Conservation (phyloP, 2,329 filamentous ascomycete genomes). For the Stemphylium vesicarium region DNA sequence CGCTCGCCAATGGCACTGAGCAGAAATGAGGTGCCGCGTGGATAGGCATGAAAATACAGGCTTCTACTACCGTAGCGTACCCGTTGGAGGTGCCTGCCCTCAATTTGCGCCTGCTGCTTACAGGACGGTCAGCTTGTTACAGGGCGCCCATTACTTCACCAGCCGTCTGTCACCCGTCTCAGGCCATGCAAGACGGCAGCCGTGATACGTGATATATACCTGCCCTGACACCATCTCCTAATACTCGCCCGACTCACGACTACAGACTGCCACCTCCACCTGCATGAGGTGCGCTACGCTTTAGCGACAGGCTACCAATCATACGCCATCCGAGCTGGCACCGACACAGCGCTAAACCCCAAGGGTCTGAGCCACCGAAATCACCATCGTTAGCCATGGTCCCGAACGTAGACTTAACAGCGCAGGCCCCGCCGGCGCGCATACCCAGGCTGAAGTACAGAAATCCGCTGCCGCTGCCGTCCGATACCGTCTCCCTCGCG, state of each 20-base stretch:
- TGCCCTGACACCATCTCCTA: neutral
- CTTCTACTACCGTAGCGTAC: neutral
- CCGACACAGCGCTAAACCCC: constrained; percentile 26
- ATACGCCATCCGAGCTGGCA: constrained; percentile 16
- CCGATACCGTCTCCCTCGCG: constrained; percentile 28
- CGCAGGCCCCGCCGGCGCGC: constrained; percentile 34
- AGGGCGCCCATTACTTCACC: neutral
- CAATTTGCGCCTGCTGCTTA: constrained; percentile 14
- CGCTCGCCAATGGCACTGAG: constrained; percentile 2
- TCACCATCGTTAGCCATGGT: constrained; percentile 38
- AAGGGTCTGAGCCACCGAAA: constrained; percentile 29
- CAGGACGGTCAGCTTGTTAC: neutral
- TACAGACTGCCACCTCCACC: constrained; percentile 5
- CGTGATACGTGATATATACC: no score
- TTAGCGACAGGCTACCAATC: constrained; percentile 28
- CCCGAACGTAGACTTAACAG: constrained; percentile 34
- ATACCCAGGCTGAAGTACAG: constrained; percentile 47
- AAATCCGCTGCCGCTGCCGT: constrained; percentile 30
- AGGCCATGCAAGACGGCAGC: neutral
- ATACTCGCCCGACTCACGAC: neutral
- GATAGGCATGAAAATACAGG: neutral
- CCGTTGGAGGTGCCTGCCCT: neutral
- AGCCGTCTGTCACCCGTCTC: neutral
- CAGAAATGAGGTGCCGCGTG: neutral
- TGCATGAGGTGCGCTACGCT: constrained; percentile 27